A percentile compares a stretch with the other conserved stretches of the same genome.
These are phyloP conservation scores for Termitomyces sp. DNA, from an alignment of 768 basidiomycete genomes.

Conservation along the genomic window DNA sequence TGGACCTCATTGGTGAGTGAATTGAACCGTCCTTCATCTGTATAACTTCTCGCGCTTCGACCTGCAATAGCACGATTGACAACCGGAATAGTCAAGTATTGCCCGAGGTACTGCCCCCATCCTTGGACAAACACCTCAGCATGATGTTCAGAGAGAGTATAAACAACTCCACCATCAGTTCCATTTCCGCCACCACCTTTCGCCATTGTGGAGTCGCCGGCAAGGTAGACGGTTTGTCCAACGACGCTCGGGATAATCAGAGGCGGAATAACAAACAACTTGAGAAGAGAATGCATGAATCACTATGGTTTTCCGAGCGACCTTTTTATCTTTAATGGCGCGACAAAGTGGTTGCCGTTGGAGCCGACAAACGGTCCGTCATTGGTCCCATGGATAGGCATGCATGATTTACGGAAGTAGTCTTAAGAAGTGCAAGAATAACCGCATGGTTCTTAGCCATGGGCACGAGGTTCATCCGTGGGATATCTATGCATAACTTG, in stretches of 20 bases:
- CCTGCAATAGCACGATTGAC: conserved; percentile 44
- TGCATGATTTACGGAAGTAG: background rate
- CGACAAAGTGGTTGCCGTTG: background rate
- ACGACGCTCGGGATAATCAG: conserved; percentile 10
- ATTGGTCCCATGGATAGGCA: background rate
- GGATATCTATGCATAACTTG: no score
- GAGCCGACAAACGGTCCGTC: background rate
- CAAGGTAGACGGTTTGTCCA: conserved; percentile 36
- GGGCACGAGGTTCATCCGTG: background rate
- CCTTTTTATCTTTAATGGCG: background rate
- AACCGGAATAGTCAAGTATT: conserved; percentile 36
- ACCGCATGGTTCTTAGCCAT: background rate
- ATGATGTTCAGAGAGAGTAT: background rate
- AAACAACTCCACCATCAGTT: conserved; percentile 22
- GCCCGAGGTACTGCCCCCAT: conserved; percentile 39
- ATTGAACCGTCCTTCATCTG: conserved; percentile 41
- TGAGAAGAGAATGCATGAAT: background rate
- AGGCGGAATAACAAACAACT: conserved; percentile 1
- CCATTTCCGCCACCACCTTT: conserved; percentile 31
- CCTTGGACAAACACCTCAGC: conserved; percentile 20
- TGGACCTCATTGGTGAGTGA: conserved; percentile 34
- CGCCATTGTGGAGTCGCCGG: conserved; percentile 43
- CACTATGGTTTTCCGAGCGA: background rate
- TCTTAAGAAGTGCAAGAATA: background rate
- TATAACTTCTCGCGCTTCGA: conserved; percentile 40